Base-by-base conservation (phyloP, 345 rosid species). In the Microthlaspi erraticum region DNA sequence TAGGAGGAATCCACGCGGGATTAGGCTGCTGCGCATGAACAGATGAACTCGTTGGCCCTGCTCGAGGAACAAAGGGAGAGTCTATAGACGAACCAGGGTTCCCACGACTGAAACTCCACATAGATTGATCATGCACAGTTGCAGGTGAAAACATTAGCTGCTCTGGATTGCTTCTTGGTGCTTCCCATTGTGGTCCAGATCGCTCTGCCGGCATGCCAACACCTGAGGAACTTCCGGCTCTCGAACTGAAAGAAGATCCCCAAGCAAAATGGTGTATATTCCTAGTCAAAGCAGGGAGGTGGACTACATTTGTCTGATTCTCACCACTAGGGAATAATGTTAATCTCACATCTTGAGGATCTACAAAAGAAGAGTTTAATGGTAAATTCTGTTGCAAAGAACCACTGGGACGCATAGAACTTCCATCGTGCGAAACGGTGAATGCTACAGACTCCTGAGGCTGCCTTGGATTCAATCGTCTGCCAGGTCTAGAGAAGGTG, bases 31-130 rank as follows among this genome's bases (percentile, higher is more conserved):
- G 68, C 38, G 82, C 74, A 81, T 77, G 88, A 38, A 73, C 56
- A 60, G 76, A 80, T 64, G 88, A 83, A 83, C 86, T 78, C n/a
- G n/a, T n/a, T 13, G 84, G 72, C 68, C 83, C 78, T 37, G 71
- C 71, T 74, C 80, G 81, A 59, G 64, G 54, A 32, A 79, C 74
- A 60, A 93, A 84, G 20, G 85, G 77, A 77, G 71, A 34, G 37
- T 79, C 82, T 41, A 78, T 71, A 14, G 85, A 75, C 41, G 83
- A 26, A 61, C 76, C 81, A 48, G 66, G 58, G 51, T 66, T 75
- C 59, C 88, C 89, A 64, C 83, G 80, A 11, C 84, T 75, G 72
- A 87, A 76, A 79, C 79, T 81, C 96, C 95, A 84, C 64, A 75
- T 74, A 37, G 86, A 49, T 54, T 87, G 87, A 79, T 93, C 91